Evolutionary conservation across 2,329 filamentous ascomycete species (phyloP).

Genomic region (Teratosphaeriaceae sp.): DNA sequence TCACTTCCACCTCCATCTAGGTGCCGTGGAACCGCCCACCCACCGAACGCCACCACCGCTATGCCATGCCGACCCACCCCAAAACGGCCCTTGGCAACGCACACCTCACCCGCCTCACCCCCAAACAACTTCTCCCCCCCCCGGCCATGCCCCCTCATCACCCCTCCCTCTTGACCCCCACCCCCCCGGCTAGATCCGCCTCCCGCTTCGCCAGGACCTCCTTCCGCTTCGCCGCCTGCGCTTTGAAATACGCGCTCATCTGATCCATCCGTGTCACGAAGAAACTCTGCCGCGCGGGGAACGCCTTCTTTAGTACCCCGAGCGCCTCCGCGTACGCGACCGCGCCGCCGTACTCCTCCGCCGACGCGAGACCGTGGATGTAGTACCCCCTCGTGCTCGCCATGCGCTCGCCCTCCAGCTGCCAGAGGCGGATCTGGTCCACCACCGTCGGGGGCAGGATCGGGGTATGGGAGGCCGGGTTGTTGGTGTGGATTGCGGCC

Average conservation of each 20-base stretch:
- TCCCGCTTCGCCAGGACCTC: conserved; percentile 14
- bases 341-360: conserved; percentile 63
- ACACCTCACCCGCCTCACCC: too few species aligned
- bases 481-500: too few species aligned
- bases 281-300: conserved; percentile 72
- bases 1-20: too few species aligned
- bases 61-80: too few species aligned
- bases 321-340: conserved; percentile 78
- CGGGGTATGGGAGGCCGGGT: conserved; percentile 47
- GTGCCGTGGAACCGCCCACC: too few species aligned
- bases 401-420: conserved; percentile 94
- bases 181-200: conserved; percentile 7
- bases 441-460: conserved; percentile 91
- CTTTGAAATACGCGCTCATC: conserved; percentile 67
- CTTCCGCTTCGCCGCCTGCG: conserved; percentile 42
- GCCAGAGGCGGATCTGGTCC: conserved; percentile 96
- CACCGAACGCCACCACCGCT: too few species aligned
- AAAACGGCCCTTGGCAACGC: too few species aligned
- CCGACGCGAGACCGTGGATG: conserved; percentile 70
- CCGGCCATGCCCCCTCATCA: background rate
- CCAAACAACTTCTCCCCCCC: too few species aligned
- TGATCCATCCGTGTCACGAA: conserved; percentile 91
- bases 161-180: conserved; percentile 8
- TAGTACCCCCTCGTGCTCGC: conserved; percentile 75
- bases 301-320: conserved; percentile 84